Evolutionary conservation across 2,329 filamentous ascomycete species (phyloP).

Genomic region (Cadophora luteo-olivacea): DNA sequence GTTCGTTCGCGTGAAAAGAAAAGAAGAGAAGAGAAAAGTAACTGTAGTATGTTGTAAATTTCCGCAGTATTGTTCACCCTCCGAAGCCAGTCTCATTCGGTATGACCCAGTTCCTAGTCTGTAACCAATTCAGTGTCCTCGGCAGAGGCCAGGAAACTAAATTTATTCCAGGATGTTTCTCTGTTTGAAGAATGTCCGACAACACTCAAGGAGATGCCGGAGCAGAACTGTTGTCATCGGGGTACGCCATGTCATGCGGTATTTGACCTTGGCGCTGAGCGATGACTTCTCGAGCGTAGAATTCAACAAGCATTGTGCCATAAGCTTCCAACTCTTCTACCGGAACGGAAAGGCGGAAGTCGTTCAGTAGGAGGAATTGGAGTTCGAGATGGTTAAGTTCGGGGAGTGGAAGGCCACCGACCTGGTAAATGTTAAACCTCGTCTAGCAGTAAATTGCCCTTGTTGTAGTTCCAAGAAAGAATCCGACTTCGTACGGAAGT

Average conservation of each 20-base stretch:
- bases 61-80: background rate
- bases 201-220: constrained; percentile 19
- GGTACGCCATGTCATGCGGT: constrained; percentile 38
- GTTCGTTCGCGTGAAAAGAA: background rate
- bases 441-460: background rate
- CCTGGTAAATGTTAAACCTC: constrained; percentile 58
- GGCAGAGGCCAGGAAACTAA: background rate
- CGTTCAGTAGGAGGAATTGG: constrained; percentile 93
- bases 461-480: background rate
- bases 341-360: constrained; percentile 90
- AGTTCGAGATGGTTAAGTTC: constrained; percentile 96
- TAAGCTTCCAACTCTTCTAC: constrained; percentile 97
- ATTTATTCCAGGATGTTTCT: background rate
- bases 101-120: background rate
- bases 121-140: background rate
- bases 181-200: background rate
- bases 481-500: background rate
- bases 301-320: constrained; percentile 97
- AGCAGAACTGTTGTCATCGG: constrained; percentile 28
- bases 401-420: constrained; percentile 87
- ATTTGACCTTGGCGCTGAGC: constrained; percentile 53
- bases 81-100: background rate
- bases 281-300: constrained; percentile 91
- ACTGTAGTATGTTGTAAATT: background rate
- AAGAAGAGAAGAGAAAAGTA: background rate